These are phyloP conservation scores for Inga laurina DNA, from an alignment of 306 rosid species.

Conservation along the genomic window DNA sequence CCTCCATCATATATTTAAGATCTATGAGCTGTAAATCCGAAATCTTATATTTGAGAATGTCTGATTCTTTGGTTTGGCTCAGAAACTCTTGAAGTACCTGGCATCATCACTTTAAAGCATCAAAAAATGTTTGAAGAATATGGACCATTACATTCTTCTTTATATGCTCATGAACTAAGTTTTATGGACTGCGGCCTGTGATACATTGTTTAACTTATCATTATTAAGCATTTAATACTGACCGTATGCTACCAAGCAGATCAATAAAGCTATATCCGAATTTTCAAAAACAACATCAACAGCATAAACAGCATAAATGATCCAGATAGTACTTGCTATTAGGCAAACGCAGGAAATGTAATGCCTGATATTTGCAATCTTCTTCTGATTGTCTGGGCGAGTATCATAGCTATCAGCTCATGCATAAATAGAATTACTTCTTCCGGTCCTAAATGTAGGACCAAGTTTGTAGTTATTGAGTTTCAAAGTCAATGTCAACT, in stretches of 20 bases:
- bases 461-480: neutral
- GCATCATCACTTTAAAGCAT: slow-evolving; percentile 31
- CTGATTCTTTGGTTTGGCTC: slow-evolving; percentile 64
- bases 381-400: neutral
- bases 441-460: too few species aligned
- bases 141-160: neutral
- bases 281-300: slow-evolving; percentile 13
- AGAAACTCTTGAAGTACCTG: slow-evolving; percentile 86
- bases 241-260: slow-evolving; percentile 4
- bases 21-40: slow-evolving; percentile 63
- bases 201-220: neutral
- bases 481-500: neutral
- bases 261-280: neutral
- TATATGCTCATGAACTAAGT: slow-evolving; percentile 7
- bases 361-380: slow-evolving; percentile 1
- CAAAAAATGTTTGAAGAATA: slow-evolving; percentile 21
- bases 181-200: neutral
- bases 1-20: slow-evolving; percentile 61
- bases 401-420: neutral
- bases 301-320: neutral
- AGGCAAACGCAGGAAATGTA: slow-evolving; percentile 2
- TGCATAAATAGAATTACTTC: neutral
- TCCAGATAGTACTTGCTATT: neutral
- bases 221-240: neutral
- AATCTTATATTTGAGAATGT: slow-evolving; percentile 44